Base-by-base conservation (phyloP, 2,329 filamentous ascomycete species). In the Colletotrichum cereale region DNA sequence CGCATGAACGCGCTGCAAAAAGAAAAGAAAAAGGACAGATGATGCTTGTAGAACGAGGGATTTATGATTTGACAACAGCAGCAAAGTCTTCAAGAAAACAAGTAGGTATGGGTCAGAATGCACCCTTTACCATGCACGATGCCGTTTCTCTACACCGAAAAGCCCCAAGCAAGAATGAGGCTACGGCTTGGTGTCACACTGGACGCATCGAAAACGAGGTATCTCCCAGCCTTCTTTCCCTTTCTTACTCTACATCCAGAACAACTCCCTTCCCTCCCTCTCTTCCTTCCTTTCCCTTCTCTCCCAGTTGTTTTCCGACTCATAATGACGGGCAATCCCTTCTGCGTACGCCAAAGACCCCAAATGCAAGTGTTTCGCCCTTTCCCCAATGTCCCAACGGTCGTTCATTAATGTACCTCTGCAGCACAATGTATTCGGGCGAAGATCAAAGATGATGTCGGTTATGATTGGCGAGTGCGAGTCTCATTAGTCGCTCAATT, bases 401-500 rank as follows among this genome's bases (percentile, higher is more conserved):
- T 69, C 53, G 69, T 69, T 68, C 26, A 72, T 72, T 72, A 72
- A 34, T 56, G 58, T 58, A 60, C 60, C 50, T 62, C 50, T 64
- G 53, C 48, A n/a, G 60, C 69, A 60, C 60, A 42, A 34, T 72
- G 60, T 71, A 63, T 72, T 52, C 34, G 53, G 38, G 44, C 52
- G 21, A 64, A 64, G 55, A 57, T 60, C 55, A 72, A 34, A 40
- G 36, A 64, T 40, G 34, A 64, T 34, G 26, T 64, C 60, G 26
- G 44, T 64, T 38, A 26, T 55, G 24, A 29, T 52, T 69, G 53
- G 34, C 16, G 42, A 42, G 31, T 48, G 66, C 2, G 24, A 48
- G 55, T 78, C 56, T 66, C 14, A 56, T 52, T 74, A 58, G 75
- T 79, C 78, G 52, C 80, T 80, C 50, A 86, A 62, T 80, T 80